Conservation (phyloP, 2,329 filamentous ascomycete genomes). For the Hypoxylon sp. region DNA sequence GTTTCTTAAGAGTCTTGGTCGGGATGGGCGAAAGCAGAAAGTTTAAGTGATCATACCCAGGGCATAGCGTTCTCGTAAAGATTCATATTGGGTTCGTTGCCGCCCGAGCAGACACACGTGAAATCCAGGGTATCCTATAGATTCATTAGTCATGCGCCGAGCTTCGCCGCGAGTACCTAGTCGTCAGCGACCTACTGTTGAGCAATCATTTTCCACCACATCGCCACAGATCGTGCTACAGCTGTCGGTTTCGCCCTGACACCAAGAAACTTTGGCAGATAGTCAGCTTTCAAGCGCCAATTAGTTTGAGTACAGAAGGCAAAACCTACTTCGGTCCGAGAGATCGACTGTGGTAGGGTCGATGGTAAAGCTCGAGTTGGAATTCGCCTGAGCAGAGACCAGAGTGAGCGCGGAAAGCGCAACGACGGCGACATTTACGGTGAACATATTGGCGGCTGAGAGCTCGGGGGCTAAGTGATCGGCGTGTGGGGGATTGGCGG, state of each 20-base stretch:
- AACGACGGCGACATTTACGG: slow-evolving; percentile 53
- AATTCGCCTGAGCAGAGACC: slow-evolving; percentile 57
- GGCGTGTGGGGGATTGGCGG: slow-evolving; percentile 10
- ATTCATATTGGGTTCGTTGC: slow-evolving; percentile 62
- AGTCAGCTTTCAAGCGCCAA: slow-evolving; percentile 37
- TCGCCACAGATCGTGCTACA: slow-evolving; percentile 62
- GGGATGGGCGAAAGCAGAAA: not conserved
- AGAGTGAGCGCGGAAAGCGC: slow-evolving; percentile 59
- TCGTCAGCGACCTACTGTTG: slow-evolving; percentile 55
- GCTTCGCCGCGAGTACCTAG: not conserved
- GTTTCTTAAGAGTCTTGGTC: slow-evolving; percentile 6
- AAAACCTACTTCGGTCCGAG: slow-evolving; percentile 55
- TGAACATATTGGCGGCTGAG: slow-evolving; percentile 46
- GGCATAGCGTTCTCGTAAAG: slow-evolving; percentile 65
- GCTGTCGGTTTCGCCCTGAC: slow-evolving; percentile 62
- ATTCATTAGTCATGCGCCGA: slow-evolving; percentile 26
- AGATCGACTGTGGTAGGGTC: slow-evolving; percentile 53
- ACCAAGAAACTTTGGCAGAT: slow-evolving; percentile 59
- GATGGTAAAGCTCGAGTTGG: slow-evolving; percentile 60
- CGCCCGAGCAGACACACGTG: slow-evolving; percentile 63
- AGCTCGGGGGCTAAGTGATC: slow-evolving; percentile 13
- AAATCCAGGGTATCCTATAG: slow-evolving; percentile 59
- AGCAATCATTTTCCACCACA: slow-evolving; percentile 58
- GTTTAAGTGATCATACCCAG: slow-evolving; percentile 43
- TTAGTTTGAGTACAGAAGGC: not conserved